Conservation (phyloP, 306 rosid species). For the Trifolium dubium region DNA sequence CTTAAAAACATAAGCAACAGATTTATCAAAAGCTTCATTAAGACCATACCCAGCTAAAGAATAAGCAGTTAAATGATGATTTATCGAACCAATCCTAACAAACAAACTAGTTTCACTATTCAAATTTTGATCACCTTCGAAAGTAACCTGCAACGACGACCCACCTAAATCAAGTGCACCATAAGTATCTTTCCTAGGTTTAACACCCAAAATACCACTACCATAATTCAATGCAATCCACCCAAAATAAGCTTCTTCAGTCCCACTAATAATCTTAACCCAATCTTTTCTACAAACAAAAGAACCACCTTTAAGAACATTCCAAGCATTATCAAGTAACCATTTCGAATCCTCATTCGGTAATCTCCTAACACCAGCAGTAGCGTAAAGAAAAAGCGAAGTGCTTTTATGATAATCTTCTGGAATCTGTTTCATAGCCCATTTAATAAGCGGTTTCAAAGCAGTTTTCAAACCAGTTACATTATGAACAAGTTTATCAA, state of each 20-base stretch:
- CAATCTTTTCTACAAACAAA: slow-evolving; percentile 68
- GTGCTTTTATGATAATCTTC: slow-evolving; percentile 58
- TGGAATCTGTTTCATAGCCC: slow-evolving; percentile 93
- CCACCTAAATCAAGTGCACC: slow-evolving; percentile 98
- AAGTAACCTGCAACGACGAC: slow-evolving; percentile 91
- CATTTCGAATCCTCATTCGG: slow-evolving; percentile 70
- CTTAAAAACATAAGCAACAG: slow-evolving; percentile 71
- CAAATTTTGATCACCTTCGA: slow-evolving; percentile 63
- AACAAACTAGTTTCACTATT: slow-evolving; percentile 65
- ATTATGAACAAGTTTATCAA: slow-evolving; percentile 77
- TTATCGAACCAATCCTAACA: slow-evolving; percentile 79
- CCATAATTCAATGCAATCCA: slow-evolving; percentile 95
- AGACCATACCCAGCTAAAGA: slow-evolving; percentile 84
- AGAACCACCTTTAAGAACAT: slow-evolving; percentile 60
- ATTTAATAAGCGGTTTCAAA: slow-evolving; percentile 68
- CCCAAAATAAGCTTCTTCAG: slow-evolving; percentile 93
- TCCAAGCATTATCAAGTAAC: slow-evolving; percentile 81
- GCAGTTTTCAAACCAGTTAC: slow-evolving; percentile 64
- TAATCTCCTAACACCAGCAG: slow-evolving; percentile 88
- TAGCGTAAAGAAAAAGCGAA: slow-evolving; percentile 77
- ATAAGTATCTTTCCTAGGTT: slow-evolving; percentile 62
- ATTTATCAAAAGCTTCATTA: slow-evolving; percentile 89
- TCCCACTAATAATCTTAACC: slow-evolving; percentile 82
- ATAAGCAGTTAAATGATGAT: slow-evolving; percentile 89
- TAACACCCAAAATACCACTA: slow-evolving; percentile 59